Evolutionary conservation across 768 basidiomycete genomes (phyloP), one percentile per base, ranked within the genome.

Genomic region (Lactarius tabidus): DNA sequence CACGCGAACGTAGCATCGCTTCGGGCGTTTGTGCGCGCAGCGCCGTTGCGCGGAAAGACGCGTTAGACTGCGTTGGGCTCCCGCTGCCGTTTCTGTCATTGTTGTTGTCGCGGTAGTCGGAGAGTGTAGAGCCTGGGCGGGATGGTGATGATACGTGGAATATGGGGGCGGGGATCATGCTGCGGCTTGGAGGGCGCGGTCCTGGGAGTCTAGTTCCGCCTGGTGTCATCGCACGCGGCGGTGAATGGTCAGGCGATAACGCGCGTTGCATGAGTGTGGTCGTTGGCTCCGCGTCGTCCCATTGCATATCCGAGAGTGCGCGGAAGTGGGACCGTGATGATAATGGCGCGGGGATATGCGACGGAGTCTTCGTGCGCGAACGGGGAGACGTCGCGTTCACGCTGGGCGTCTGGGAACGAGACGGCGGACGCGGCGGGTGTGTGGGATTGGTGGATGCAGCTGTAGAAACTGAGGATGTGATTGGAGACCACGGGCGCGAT

Each of bases 141-240:
- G 90, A 91, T 10, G 85, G 83, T 6, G 86, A 83, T 2, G 84
- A 84, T 45, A 90, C 76, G 61, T 89, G 87, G 3, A 92, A 78
- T 67, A 82, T 86, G 9, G 91, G 91, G 29, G 91, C 81, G 26
- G 91, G 91, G 62, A 93, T 91, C 84, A 85, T 88, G 6, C 92
- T 93, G 60, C 89, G 83, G 71, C 91, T 91, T 1, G 91, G 90
- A 33, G 91, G 91, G 38, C 91, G 82, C 14, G 85, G 82, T 33
- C 85, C 84, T 71, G 86, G 87, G 17, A 74, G 70, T 53, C 73
- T 77, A 35, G 77, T 56, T 72, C 78, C 74, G 31, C 75, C 75
- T 1, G 84, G 82, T 26, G 81, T 78, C 51, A 75, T 72, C 23
- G 79, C 69, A 55, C 77, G 75, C 29, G 63, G 52, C 29, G 63